Conservation (phyloP, 1,139 yeast genomes). For the Ogataea hybrid region DNA sequence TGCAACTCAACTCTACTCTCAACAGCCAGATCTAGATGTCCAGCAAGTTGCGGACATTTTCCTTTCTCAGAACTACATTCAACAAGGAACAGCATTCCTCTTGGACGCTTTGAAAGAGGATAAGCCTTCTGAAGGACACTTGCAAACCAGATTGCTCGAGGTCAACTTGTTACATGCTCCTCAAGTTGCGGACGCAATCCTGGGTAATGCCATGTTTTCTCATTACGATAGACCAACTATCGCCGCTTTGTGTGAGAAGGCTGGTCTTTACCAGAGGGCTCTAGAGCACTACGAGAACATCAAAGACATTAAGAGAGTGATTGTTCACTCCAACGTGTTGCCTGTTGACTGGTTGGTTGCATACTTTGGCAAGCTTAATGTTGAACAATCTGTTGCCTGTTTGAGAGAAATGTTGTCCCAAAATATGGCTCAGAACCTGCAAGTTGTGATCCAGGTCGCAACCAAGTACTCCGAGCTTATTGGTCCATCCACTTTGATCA, state of each 20-base stretch:
- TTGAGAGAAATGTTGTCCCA: constrained; percentile 80
- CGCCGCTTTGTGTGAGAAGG: constrained; percentile 90
- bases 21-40: no score
- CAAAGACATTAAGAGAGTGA: constrained; percentile 92
- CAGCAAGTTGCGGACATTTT: no score
- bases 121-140: constrained; percentile 91
- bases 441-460: constrained; percentile 93
- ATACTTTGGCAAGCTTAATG: constrained; percentile 91
- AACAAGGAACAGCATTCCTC: no score
- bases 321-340: constrained; percentile 80
- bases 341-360: constrained; percentile 93
- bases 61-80: no score
- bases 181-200: constrained; percentile 98
- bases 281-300: constrained; percentile 93
- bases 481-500: constrained; percentile 81
- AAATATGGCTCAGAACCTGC: constrained; percentile 85
- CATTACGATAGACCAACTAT: constrained; percentile 93
- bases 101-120: constrained; percentile 95
- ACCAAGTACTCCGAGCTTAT: constrained; percentile 93
- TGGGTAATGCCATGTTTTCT: constrained; percentile 93
- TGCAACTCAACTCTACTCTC: no score
- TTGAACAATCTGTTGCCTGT: constrained; percentile 89
- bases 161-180: constrained; percentile 95
- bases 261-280: constrained; percentile 92
- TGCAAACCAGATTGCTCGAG: constrained; percentile 93